Conservation (phyloP, 805 yeast genomes). For the Candida succiphila region DNA sequence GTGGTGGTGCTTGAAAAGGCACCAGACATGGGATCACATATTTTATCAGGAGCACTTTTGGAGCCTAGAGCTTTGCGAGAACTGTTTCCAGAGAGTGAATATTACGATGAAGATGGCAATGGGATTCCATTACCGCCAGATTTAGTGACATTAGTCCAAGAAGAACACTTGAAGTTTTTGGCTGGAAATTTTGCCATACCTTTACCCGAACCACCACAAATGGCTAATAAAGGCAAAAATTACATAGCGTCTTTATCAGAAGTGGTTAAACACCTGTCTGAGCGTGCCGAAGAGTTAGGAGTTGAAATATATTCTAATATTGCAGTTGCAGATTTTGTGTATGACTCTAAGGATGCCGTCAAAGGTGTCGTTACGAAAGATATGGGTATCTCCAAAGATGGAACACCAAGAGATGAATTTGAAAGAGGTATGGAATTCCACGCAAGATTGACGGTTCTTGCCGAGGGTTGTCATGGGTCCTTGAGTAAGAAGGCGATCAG, state of each 20-base stretch:
- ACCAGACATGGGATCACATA: slow-evolving; percentile 87
- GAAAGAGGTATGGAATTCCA: slow-evolving; percentile 97
- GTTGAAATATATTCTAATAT: slow-evolving; percentile 92
- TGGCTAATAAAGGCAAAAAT: slow-evolving; percentile 72
- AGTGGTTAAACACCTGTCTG: slow-evolving; percentile 74
- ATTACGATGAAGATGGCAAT: slow-evolving; percentile 34
- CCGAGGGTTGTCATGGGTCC: slow-evolving; percentile 99
- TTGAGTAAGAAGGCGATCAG: slow-evolving; percentile 67
- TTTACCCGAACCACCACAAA: slow-evolving; percentile 89
- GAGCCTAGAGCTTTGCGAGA: slow-evolving; percentile 87
- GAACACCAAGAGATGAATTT: slow-evolving; percentile 71
- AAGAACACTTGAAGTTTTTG: slow-evolving; percentile 65
- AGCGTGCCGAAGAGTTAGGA: slow-evolving; percentile 85
- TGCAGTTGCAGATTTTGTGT: slow-evolving; percentile 71
- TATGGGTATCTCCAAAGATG: slow-evolving; percentile 71
- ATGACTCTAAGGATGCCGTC: slow-evolving; percentile 49
- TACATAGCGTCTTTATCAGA: slow-evolving; percentile 77
- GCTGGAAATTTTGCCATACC: slow-evolving; percentile 50
- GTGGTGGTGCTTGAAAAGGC: slow-evolving; percentile 91
- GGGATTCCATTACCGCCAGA: slow-evolving; percentile 76
- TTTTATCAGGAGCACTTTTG: slow-evolving; percentile 85
- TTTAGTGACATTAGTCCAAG: slow-evolving; percentile 61
- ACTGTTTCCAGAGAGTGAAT: slow-evolving; percentile 62
- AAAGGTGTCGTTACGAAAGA: slow-evolving; percentile 93
- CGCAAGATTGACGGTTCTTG: slow-evolving; percentile 79